A percentile compares a stretch with the other conserved stretches of the same genome.
Conservation (phyloP, 352 stramenopile genomes). For the Phytophthora fragariaefolia region DNA sequence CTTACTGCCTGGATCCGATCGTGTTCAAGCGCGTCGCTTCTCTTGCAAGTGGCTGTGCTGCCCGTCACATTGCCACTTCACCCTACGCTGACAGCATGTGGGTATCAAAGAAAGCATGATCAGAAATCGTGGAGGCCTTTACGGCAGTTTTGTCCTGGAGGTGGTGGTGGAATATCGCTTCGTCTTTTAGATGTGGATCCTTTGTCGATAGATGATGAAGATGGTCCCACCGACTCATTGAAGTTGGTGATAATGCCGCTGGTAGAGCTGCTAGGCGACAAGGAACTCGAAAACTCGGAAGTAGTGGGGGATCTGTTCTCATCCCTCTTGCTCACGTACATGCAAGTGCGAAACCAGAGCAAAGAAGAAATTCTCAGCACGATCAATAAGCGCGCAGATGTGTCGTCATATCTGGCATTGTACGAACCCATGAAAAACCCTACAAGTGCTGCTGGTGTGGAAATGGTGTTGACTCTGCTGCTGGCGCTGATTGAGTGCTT, state of each 20-base stretch:
- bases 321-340: conserved; percentile 80
- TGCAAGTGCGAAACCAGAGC: conserved; percentile 56
- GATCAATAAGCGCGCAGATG: neutral
- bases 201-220: conserved; percentile 10
- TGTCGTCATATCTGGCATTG: conserved; percentile 16
- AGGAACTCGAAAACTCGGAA: conserved; percentile 65
- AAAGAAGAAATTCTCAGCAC: conserved; percentile 5
- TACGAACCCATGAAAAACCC: conserved; percentile 50
- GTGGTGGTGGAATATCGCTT: conserved; percentile 64
- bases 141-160: conserved; percentile 69
- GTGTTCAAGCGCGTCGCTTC: conserved; percentile 44
- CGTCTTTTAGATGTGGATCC: conserved; percentile 19
- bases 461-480: conserved; percentile 70
- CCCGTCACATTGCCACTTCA: conserved; percentile 55
- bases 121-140: conserved; percentile 40
- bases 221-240: conserved; percentile 31
- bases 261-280: conserved; percentile 62
- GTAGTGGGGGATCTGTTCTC: conserved; percentile 82
- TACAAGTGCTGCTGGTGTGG: conserved; percentile 42
- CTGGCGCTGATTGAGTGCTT: conserved; percentile 77
- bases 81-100: conserved; percentile 27
- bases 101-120: conserved; percentile 39
- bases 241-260: conserved; percentile 53
- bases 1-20: conserved; percentile 54
- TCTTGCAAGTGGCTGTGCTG: conserved; percentile 66